These are phyloP conservation scores for Podaxis pistillaris DNA, from an alignment of 768 basidiomycete genomes.

Conservation along the genomic window DNA sequence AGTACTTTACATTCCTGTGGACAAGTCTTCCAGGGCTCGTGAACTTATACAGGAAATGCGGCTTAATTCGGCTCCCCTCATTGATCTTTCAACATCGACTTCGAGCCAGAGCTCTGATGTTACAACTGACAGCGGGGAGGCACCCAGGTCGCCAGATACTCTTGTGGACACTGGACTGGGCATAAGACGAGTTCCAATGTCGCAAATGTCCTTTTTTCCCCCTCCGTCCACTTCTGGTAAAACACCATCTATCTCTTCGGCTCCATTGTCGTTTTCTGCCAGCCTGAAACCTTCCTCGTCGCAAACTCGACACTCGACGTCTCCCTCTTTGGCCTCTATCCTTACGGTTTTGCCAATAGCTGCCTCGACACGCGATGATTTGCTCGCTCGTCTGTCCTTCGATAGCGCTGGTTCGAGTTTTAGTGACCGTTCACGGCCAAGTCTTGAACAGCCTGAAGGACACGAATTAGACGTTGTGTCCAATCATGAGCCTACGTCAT, in stretches of 20 bases:
- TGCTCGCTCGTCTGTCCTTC: constrained; percentile 53
- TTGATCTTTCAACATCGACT: constrained; percentile 13
- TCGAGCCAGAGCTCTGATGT: constrained; percentile 4
- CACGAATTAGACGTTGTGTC: constrained; percentile 46
- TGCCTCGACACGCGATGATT: constrained; percentile 52
- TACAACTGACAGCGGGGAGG: background rate
- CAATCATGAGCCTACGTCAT: constrained; percentile 8
- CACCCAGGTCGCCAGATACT: constrained; percentile 18
- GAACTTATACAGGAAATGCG: constrained; percentile 26
- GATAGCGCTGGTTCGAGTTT: constrained; percentile 48
- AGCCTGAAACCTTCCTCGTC: constrained; percentile 13
- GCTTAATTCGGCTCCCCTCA: background rate
- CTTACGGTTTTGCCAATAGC: constrained; percentile 48
- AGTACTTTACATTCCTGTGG: constrained; percentile 76
- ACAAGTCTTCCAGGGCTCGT: constrained; percentile 48
- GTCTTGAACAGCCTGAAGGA: constrained; percentile 33
- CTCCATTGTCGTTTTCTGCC: constrained; percentile 17
- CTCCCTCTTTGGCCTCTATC: constrained; percentile 40
- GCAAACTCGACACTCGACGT: constrained; percentile 28
- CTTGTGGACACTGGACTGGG: constrained; percentile 22
- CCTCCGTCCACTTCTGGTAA: constrained; percentile 33
- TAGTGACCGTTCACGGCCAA: constrained; percentile 34
- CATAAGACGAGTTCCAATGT: constrained; percentile 47
- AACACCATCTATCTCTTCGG: constrained; percentile 15
- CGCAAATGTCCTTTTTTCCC: constrained; percentile 56